phyloP scores from a whole-genome alignment of 2,329 filamentous ascomycete genomes.

The Aspergillus sp. region DNA sequence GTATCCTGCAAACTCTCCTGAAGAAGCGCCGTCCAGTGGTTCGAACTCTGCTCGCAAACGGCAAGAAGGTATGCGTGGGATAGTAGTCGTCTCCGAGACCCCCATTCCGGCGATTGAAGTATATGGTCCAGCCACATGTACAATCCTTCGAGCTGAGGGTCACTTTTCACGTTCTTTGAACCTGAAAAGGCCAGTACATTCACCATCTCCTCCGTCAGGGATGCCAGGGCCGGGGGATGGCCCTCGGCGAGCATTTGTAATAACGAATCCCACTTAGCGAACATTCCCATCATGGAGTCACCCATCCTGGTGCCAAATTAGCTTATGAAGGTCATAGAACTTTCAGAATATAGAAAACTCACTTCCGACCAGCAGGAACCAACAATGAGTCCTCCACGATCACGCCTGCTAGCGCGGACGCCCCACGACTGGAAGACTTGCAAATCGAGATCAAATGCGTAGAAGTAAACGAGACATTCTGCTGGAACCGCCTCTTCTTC shows the following conservation, averaged over 20 bases:
- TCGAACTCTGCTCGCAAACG: conserved; percentile 35
- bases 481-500: conserved; percentile 35
- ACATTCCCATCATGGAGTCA: conserved; percentile 29
- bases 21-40: conserved; percentile 34
- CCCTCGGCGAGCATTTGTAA: conserved; percentile 39
- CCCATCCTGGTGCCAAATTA: conserved; percentile 25
- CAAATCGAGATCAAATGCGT: conserved; percentile 34
- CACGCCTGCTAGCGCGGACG: conserved; percentile 24
- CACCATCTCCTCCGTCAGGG: conserved; percentile 44
- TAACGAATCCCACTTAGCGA: conserved; percentile 41
- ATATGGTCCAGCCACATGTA: conserved; percentile 55
- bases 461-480: conserved; percentile 24
- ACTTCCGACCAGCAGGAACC: conserved; percentile 32
- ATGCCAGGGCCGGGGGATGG: conserved; percentile 37
- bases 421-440: conserved; percentile 21
- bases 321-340: background rate
- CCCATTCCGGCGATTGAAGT: conserved; percentile 43
- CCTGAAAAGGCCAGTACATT: conserved; percentile 34
- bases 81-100: conserved; percentile 28
- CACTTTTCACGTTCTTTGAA: conserved; percentile 22
- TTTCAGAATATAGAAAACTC: conserved; percentile 16
- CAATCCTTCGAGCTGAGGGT: conserved; percentile 45
- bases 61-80: conserved; percentile 37
- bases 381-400: conserved; percentile 33
- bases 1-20: conserved; percentile 21